These are phyloP conservation scores for Sporothrix curviconia DNA, from an alignment of 2,329 filamentous ascomycete genomes.

Conservation along the genomic window DNA sequence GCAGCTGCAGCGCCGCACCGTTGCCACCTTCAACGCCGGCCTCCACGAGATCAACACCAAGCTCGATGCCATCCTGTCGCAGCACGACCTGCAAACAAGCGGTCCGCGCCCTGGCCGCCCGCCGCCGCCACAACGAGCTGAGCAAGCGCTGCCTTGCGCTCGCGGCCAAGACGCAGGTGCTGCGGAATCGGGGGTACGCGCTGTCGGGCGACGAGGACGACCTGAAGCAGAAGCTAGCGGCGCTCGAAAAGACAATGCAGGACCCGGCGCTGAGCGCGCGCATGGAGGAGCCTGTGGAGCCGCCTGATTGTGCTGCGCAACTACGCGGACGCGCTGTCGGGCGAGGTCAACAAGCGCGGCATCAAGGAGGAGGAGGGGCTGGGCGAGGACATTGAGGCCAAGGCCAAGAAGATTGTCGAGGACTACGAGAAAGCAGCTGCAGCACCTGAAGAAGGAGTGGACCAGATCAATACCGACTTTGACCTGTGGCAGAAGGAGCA, in stretches of 20 bases:
- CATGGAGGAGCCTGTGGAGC: slow-evolving; percentile 81
- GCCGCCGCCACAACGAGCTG: slow-evolving; percentile 64
- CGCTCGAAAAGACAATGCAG: slow-evolving; percentile 61
- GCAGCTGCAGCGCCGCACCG: slow-evolving; percentile 62
- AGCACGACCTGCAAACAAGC: slow-evolving; percentile 70
- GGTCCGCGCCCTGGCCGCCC: slow-evolving; percentile 67
- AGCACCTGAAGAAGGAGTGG: slow-evolving; percentile 68
- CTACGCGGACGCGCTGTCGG: slow-evolving; percentile 64
- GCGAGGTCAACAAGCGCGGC: slow-evolving; percentile 65
- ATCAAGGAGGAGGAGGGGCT: slow-evolving; percentile 50
- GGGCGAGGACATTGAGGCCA: slow-evolving; percentile 62
- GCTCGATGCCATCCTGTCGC: slow-evolving; percentile 64
- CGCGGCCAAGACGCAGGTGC: slow-evolving; percentile 71
- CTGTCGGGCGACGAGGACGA: slow-evolving; percentile 75
- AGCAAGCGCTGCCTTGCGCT: slow-evolving; percentile 67
- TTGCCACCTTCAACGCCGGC: slow-evolving; percentile 62
- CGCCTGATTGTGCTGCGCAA: slow-evolving; percentile 68
- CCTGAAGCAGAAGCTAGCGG: slow-evolving; percentile 63
- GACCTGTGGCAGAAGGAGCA: slow-evolving; percentile 49
- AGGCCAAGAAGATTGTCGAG: slow-evolving; percentile 73
- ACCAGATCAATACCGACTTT: slow-evolving; percentile 54
- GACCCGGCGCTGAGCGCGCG: slow-evolving; percentile 69
- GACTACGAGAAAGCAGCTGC: slow-evolving; percentile 76
- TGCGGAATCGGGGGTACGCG: slow-evolving; percentile 75
- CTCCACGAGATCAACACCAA: slow-evolving; percentile 75